Evolutionary conservation across 768 basidiomycete genomes (phyloP), one percentile per base, ranked within the genome.

Genomic region (Podaxis sp.): DNA sequence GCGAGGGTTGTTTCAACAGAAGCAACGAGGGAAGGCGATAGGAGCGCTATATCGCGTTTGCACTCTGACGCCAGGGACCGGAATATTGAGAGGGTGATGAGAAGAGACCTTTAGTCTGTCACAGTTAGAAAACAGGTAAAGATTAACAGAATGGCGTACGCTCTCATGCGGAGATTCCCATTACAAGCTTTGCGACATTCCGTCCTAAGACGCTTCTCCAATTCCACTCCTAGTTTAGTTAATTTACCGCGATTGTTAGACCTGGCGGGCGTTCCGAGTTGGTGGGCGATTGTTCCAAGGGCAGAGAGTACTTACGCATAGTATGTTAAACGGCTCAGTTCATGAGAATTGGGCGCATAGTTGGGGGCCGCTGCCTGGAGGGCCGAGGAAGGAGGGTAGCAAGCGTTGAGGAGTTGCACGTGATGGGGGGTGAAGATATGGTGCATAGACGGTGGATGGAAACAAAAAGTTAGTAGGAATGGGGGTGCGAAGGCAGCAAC

Each of bases 31-130:
- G 87, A 81, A 1, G 87, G 79, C 0, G 92, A 88, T 59, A 94
- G 79, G 43, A 93, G 83, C 29, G 86, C 81, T 49, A 94, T 86
- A 72, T 95, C 93, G 56, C 88, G 83, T 64, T 91, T 84, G 72
- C 95, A 97, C 79, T 96, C 95, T 54, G 87, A 87, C 4, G 92
- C 88, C 54, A 97, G 78, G 24, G 93, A 82, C 63, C 88, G 87
- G 68, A 94, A 82, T 63, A 96, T 91, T 24, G 89, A 82, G 52
- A 97, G 81, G 1, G 94, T 90, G 59, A 96, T 88, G 33, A 96
- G 81, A 37, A 97, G 84, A 25, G 86, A 84, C 17, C 92, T 94
- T 66, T 38, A 67, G 61, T 9, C 27, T 64, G 55, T 37, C 41
- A 59, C 19, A 61, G 49, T 19, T 36, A 57, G 37, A 24, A 27